Percentiles rank a stretch among this genome's conserved stretches.
These are phyloP conservation scores for Gossypium longicalyx DNA, from an alignment of 345 rosid species.

Conservation along the genomic window DNA sequence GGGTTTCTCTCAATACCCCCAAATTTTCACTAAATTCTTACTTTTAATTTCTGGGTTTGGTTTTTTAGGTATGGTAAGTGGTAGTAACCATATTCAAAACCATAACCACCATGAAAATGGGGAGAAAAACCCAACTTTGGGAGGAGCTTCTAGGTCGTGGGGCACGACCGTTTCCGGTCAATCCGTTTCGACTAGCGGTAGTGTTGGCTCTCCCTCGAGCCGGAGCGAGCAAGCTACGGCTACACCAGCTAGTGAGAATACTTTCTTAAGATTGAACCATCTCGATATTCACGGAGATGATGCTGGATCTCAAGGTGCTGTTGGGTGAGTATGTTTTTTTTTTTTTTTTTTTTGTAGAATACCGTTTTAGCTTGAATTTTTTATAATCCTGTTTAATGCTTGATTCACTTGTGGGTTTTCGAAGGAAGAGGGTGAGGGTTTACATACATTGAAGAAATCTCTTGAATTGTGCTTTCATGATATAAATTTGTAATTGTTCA, in stretches of 20 bases:
- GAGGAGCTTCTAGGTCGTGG: conserved; percentile 68
- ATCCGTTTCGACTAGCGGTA: conserved; percentile 84
- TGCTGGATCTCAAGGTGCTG: conserved; percentile 75
- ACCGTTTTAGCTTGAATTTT: neutral
- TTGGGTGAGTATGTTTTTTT: conserved; percentile 55
- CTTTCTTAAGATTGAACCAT: conserved; percentile 58
- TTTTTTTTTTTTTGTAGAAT: neutral
- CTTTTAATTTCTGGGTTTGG: conserved; percentile 8
- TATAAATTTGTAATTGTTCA: neutral
- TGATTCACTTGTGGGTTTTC: conserved; percentile 14
- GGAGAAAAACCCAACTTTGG: conserved; percentile 40
- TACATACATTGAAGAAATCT: neutral
- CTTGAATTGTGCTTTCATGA: conserved; percentile 8
- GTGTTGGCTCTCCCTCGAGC: conserved; percentile 93
- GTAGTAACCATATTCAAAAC: conserved; percentile 37
- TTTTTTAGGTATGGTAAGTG: conserved; percentile 38
- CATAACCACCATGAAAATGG: conserved; percentile 53
- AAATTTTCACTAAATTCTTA: neutral
- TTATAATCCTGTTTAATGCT: conserved; percentile 16
- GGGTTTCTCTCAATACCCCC: conserved; percentile 19
- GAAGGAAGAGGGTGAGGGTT: conserved; percentile 19
- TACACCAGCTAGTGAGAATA: conserved; percentile 70
- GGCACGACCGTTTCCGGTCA: conserved; percentile 76
- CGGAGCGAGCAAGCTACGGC: conserved; percentile 60
- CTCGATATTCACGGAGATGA: conserved; percentile 93